Evolutionary conservation across 495 filamentous ascomycete species (phyloP), one percentile per base, ranked within the genome.

Genomic region (Xylaria castorea): DNA sequence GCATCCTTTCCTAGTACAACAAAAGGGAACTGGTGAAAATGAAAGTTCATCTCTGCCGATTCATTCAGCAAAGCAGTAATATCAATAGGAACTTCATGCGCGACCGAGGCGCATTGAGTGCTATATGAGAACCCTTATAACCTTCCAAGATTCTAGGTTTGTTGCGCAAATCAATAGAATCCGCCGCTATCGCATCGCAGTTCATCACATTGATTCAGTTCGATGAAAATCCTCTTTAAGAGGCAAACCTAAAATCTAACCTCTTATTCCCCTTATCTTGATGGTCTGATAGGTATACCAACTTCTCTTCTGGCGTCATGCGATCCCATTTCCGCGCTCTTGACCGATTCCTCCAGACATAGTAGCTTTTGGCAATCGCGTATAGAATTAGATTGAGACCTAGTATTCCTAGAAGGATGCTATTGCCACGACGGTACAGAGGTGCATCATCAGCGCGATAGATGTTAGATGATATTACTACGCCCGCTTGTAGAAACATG

Each of bases 191-290:
- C 6, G 20, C 20, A 61, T 61, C 25, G 32, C 1, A 38, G 20
- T 61, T 30, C 6, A 36, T 61, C 34, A 11, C 11, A 32, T 5
- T 36, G 58, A 34, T 40, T 3, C 6, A 12, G 18, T 22, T 4
- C 3, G 4, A 5, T 30, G 8, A 12, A 5, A 16, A 1, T 36
- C 36, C 44, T 0, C 16, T 12, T 63, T 76, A 85, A 46, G 83
- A 83, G 5, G 82, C 83, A 68, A 89, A 84, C 51, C 85, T 74
- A 34, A 89, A 89, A 75, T 89, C 86, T 63, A 87, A 86, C 83
- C 92, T 85, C 81, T 94, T 94, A 74, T 91, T 94, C 34, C 93
- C 92, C 71, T 86, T 84, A 74, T 93, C 89, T 12, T 77, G 86
- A 32, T 91, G 92, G 3, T 89, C 89, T 5, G 80, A 81, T 16